phyloP scores from a whole-genome alignment of 768 basidiomycete species.

The Pisolithus orientalis region DNA sequence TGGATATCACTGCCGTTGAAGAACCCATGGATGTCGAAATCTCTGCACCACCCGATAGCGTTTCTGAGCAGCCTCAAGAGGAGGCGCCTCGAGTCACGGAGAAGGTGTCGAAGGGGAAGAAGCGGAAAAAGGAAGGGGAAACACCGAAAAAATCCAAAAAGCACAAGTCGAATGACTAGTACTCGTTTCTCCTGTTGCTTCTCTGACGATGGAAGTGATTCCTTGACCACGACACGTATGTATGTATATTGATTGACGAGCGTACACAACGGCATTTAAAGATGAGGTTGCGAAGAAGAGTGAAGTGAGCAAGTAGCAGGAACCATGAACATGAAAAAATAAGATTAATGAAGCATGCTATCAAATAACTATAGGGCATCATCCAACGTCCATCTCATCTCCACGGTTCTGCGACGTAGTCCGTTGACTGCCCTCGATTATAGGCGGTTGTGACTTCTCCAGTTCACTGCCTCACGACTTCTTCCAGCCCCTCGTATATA shows the following conservation, averaged over 20 bases:
- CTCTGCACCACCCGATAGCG: constrained; percentile 9
- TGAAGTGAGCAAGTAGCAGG: constrained; percentile 17
- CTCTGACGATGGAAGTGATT: neutral
- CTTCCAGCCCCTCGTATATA: constrained; percentile 70
- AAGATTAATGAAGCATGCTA: constrained; percentile 13
- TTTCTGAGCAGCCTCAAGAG: neutral
- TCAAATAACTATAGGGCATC: constrained; percentile 11
- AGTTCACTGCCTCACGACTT: constrained; percentile 45
- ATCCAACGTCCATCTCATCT: constrained; percentile 70
- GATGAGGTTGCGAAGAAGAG: constrained; percentile 17
- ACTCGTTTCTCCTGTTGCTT: neutral
- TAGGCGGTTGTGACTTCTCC: constrained; percentile 17
- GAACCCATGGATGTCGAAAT: constrained; percentile 20
- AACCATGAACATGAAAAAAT: constrained; percentile 23
- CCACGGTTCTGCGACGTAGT: constrained; percentile 34
- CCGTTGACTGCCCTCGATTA: constrained; percentile 19
- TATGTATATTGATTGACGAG: neutral
- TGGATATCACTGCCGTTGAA: neutral
- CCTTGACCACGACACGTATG: neutral
- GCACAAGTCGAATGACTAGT: constrained; percentile 27
- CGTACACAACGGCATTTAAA: constrained; percentile 2
- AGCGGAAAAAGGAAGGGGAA: constrained; percentile 45
- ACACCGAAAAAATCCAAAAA: constrained; percentile 44
- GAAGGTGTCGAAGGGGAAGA: constrained; percentile 30
- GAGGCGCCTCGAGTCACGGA: constrained; percentile 2